Conservation (phyloP, 176 grass and related monocot genomes). For the Thalia dealbata region DNA sequence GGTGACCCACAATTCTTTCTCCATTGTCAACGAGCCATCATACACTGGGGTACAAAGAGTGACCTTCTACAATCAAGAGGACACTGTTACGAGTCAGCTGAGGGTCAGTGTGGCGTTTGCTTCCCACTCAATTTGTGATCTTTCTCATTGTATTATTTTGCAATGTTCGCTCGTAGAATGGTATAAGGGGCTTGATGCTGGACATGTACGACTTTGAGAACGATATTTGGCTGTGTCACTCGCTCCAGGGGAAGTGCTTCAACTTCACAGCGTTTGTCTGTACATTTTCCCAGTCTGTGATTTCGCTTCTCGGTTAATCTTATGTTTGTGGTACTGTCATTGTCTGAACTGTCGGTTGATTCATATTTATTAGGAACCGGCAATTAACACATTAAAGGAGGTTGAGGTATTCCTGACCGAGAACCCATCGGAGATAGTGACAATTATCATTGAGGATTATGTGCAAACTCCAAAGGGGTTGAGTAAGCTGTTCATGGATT, state of each 20-base stretch:
- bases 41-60: constrained; percentile 67
- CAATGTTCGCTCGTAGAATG: constrained; percentile 45
- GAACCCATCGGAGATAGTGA: constrained; percentile 85
- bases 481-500: constrained; percentile 63
- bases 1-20: constrained; percentile 96
- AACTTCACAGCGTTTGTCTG: constrained; percentile 98
- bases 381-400: constrained; percentile 83
- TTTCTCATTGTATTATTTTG: not conserved
- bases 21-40: constrained; percentile 73
- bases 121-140: not conserved
- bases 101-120: constrained; percentile 23
- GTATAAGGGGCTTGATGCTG: constrained; percentile 80
- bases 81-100: constrained; percentile 82
- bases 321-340: no score
- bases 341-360: not conserved
- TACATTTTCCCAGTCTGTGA: not conserved
- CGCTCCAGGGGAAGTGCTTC: constrained; percentile 85
- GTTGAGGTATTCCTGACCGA: constrained; percentile 77
- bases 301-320: not conserved
- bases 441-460: constrained; percentile 95
- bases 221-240: constrained; percentile 95
- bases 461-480: constrained; percentile 65
- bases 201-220: constrained; percentile 90
- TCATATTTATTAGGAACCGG: constrained; percentile 52
- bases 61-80: constrained; percentile 98